Evolutionary conservation across 306 rosid species (phyloP).

Genomic region (Pyrus pyrifolia): DNA sequence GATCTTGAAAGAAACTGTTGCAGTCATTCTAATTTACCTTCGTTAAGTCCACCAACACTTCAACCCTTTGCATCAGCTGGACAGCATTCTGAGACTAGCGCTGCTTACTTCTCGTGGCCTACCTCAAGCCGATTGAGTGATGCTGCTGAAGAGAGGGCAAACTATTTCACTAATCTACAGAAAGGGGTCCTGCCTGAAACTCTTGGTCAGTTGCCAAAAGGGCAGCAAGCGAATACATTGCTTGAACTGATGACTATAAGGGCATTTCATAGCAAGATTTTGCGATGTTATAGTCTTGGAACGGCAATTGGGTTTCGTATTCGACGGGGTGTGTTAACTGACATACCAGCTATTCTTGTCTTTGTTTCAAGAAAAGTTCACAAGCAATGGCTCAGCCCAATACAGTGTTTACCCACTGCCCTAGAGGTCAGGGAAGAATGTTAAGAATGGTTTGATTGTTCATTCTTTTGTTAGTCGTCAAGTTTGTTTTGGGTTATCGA

Average conservation of each 20-base stretch:
- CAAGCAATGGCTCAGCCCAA: slow-evolving; percentile 98
- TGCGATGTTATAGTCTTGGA: slow-evolving; percentile 97
- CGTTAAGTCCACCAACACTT: slow-evolving; percentile 74
- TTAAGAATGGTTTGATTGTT: slow-evolving; percentile 11
- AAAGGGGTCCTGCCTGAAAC: slow-evolving; percentile 87
- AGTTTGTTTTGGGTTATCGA: not conserved
- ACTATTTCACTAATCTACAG: slow-evolving; percentile 84
- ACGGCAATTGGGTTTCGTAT: slow-evolving; percentile 98
- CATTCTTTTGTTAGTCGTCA: not conserved
- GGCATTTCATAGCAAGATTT: slow-evolving; percentile 98
- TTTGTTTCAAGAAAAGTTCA: slow-evolving; percentile 98
- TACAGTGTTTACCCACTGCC: slow-evolving; percentile 94
- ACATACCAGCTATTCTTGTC: slow-evolving; percentile 93
- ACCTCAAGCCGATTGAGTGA: slow-evolving; percentile 74
- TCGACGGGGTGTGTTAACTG: slow-evolving; percentile 75
- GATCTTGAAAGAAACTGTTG: slow-evolving; percentile 90
- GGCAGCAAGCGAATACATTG: slow-evolving; percentile 92
- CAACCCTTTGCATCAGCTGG: slow-evolving; percentile 97
- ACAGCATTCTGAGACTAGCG: slow-evolving; percentile 86
- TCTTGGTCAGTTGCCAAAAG: slow-evolving; percentile 81
- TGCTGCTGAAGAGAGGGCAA: slow-evolving; percentile 92
- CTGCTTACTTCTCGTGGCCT: slow-evolving; percentile 99
- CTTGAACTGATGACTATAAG: slow-evolving; percentile 97
- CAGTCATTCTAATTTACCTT: slow-evolving; percentile 85
- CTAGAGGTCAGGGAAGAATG: slow-evolving; percentile 55